A percentile compares a stretch with the other conserved stretches of the same genome.
Conservation (phyloP, 805 yeast species). For the Groenewaldozyma tartarivorans region DNA sequence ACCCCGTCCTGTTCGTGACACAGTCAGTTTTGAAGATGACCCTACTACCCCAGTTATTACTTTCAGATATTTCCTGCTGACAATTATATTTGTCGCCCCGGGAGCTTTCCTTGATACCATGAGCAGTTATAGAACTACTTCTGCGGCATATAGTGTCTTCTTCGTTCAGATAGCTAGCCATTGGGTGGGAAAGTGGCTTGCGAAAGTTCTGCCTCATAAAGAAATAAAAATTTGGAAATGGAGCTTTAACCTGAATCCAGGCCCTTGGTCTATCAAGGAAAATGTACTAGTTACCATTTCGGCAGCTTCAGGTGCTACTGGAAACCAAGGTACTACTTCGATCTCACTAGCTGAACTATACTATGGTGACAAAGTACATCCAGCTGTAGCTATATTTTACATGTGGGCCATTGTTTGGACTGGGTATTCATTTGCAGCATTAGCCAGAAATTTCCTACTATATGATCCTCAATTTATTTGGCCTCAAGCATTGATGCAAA, state of each 20-base stretch:
- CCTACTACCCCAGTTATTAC: constrained; percentile 6
- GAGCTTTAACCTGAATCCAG: constrained; percentile 37
- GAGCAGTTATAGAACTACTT: constrained; percentile 7
- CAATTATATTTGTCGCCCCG: constrained; percentile 7
- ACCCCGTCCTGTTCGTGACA: constrained; percentile 8
- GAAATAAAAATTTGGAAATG: constrained; percentile 16
- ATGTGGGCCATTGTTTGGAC: constrained; percentile 14
- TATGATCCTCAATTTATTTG: constrained; percentile 10
- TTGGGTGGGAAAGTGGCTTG: constrained; percentile 10
- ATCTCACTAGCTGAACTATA: constrained; percentile 9
- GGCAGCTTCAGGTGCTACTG: constrained; percentile 12
- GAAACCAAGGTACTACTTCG: constrained; percentile 8
- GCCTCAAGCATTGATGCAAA: constrained; percentile 13
- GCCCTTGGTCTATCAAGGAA: constrained; percentile 49
- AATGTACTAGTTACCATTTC: constrained; percentile 9
- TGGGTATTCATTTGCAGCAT: constrained; percentile 11
- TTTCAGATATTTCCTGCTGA: constrained; percentile 5
- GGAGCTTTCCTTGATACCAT: constrained; percentile 9
- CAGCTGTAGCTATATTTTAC: constrained; percentile 9
- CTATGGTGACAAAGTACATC: constrained; percentile 7
- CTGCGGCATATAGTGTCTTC: constrained; percentile 9
- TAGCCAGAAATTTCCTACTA: constrained; percentile 9
- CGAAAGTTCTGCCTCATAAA: constrained; percentile 29
- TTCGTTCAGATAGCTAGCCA: constrained; percentile 9
- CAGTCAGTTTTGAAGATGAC: constrained; percentile 11